Base-by-base conservation (phyloP, 2,329 filamentous ascomycete species). In the Sodiomyces alkalinus region DNA sequence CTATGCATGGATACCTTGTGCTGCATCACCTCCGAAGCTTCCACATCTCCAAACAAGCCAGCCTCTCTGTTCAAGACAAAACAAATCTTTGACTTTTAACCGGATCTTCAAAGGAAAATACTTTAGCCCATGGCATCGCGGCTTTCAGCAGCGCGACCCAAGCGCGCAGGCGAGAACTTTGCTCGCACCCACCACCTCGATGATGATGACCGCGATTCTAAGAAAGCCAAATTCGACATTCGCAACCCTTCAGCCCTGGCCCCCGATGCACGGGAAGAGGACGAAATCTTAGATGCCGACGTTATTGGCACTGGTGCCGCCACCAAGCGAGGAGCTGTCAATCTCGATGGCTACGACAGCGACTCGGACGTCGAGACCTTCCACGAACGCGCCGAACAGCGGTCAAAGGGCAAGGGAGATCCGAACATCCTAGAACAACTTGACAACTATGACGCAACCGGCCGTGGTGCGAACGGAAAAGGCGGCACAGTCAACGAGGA, bases 291-390 rank as follows among this genome's bases (percentile, higher is more conserved):
- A 7, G 82, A 92, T 28, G 83, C 86, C 14, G 90, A 96, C 47
- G 86, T 94, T 21, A 94, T 96, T 39, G 85, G 86, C 11, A 80
- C 76, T 2, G 71, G 71, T 2, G 72, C 74, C 7, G 68, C 74
- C 22, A 81, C 83, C 1, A 93, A 93, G 51, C 81, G 90, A 37
- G 87, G 87, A 40, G 90, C 87, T 0, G 81, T 98, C 31, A 94
- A 96, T 45, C 74, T 98, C 22, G 90, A 96, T 46, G 90, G 90
- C 28, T 98, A 96, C 56, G 87, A 96, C 41, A 90, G 80, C 7
- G 90, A 98, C 53, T 92, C 87, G 3, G 72, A 79, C 29, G 87
- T 92, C 39, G 90, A 96, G 47, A 85, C 80, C 24, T 92, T 93
- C 50, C 71, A 90, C 41, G 68, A 68, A 18, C 70, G 80, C 28